phyloP scores from a whole-genome alignment of 139 green algal genomes.

The Chlorella sp. region DNA sequence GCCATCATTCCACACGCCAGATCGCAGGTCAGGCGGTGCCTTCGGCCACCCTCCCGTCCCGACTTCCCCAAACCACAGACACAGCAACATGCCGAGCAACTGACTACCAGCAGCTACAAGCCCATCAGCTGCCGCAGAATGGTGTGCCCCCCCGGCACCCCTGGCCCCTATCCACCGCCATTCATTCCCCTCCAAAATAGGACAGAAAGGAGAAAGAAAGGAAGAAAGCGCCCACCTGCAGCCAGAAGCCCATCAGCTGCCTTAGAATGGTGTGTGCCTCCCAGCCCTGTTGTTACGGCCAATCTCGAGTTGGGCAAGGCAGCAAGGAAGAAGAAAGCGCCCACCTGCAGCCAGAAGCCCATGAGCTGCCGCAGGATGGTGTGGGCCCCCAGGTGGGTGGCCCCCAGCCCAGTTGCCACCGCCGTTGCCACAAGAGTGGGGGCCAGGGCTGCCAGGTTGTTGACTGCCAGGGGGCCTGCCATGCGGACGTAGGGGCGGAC shows the following conservation, averaged over 20 bases:
- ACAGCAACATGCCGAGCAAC: too few relatives aligned
- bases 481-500: constrained; percentile 34
- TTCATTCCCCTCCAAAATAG: too few relatives aligned
- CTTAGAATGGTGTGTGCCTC: constrained; percentile 51
- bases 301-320: not conserved
- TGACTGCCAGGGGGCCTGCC: constrained; percentile 24
- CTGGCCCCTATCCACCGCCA: too few relatives aligned
- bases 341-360: constrained; percentile 46
- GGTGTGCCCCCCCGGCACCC: constrained; percentile 47
- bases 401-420: constrained; percentile 41
- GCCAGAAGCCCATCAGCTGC: constrained; percentile 48
- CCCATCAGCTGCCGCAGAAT: constrained; percentile 48
- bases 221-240: constrained; percentile 36
- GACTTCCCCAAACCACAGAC: too few relatives aligned
- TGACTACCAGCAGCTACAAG: constrained; percentile 43
- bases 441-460: constrained; percentile 43
- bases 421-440: constrained; percentile 45
- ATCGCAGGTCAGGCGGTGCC: too few relatives aligned
- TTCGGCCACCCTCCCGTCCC: too few relatives aligned
- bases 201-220: too few relatives aligned
- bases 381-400: constrained; percentile 39
- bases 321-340: too few relatives aligned
- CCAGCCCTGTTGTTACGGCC: constrained; percentile 28
- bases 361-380: constrained; percentile 48
- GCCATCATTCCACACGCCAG: too few relatives aligned